Evolutionary conservation across 495 filamentous ascomycete species (phyloP).

Genomic region (Annulohypoxylon moriforme): DNA sequence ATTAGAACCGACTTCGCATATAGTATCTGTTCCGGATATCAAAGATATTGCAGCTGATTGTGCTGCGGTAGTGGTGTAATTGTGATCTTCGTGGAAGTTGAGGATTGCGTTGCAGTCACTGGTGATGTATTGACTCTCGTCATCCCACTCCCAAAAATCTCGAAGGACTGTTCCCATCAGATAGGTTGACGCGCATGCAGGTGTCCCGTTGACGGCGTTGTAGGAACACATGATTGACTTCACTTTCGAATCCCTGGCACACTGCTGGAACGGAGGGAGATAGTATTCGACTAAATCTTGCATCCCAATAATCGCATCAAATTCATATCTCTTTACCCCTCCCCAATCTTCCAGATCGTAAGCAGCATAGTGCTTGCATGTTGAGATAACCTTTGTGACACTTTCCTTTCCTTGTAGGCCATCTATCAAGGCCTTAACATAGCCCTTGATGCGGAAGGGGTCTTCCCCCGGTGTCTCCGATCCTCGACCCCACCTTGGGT

Average conservation of each 20-base stretch:
- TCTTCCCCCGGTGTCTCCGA: constrained; percentile 63
- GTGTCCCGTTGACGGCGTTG: constrained; percentile 58
- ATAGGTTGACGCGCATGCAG: constrained; percentile 57
- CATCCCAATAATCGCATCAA: constrained; percentile 53
- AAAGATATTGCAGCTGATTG: constrained; percentile 52
- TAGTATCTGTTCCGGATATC: constrained; percentile 52
- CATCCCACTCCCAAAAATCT: constrained; percentile 59
- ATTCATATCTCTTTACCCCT: constrained; percentile 48
- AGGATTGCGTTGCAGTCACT: constrained; percentile 60
- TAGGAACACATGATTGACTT: constrained; percentile 62
- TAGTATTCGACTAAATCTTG: constrained; percentile 63
- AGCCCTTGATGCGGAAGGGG: constrained; percentile 64
- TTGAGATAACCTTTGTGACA: constrained; percentile 66
- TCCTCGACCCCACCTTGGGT: constrained; percentile 60
- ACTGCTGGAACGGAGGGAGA: constrained; percentile 59
- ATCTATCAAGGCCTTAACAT: constrained; percentile 68
- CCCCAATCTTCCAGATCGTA: constrained; percentile 71
- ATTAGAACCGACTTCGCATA: constrained; percentile 48
- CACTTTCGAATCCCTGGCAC: constrained; percentile 57
- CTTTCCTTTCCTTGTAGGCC: constrained; percentile 65
- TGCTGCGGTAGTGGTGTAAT: constrained; percentile 49
- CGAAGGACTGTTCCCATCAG: constrained; percentile 57
- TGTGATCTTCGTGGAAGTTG: constrained; percentile 52
- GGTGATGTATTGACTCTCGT: constrained; percentile 56
- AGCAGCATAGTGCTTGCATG: constrained; percentile 72